Evolutionary conservation across 2,329 filamentous ascomycete genomes (phyloP).

Genomic region (Curvularia sp.): DNA sequence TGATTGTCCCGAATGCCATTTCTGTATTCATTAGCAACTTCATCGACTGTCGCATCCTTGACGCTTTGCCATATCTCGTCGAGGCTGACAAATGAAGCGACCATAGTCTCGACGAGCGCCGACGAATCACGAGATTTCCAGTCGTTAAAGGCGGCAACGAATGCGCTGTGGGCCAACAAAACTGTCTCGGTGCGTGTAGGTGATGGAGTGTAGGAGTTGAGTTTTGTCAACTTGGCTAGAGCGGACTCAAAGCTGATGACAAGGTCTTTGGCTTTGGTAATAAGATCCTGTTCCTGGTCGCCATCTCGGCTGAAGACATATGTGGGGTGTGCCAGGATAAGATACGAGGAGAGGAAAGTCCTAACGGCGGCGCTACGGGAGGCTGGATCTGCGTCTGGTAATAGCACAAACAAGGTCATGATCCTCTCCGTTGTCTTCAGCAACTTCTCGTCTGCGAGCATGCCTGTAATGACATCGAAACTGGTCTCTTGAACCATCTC

Average conservation of each 20-base stretch:
- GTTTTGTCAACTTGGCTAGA: constrained; percentile 68
- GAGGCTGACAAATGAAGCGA: constrained; percentile 84
- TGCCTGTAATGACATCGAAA: constrained; percentile 75
- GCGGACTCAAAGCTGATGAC: constrained; percentile 80
- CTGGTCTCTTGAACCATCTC: constrained; percentile 72
- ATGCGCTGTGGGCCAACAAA: constrained; percentile 74
- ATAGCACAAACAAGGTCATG: constrained; percentile 72
- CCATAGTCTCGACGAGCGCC: constrained; percentile 80
- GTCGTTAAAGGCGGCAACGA: constrained; percentile 79
- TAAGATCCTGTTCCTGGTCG: constrained; percentile 72
- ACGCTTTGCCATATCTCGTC: constrained; percentile 85
- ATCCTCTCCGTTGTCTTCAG: constrained; percentile 71
- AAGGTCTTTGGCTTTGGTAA: constrained; percentile 78
- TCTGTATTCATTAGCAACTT: constrained; percentile 77
- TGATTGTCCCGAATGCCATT: constrained; percentile 84
- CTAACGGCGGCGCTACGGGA: constrained; percentile 72
- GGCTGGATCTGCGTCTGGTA: constrained; percentile 63
- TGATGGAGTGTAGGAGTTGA: constrained; percentile 72
- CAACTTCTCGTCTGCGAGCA: constrained; percentile 72
- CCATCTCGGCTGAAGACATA: constrained; percentile 80
- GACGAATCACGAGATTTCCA: constrained; percentile 85
- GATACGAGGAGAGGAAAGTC: constrained; percentile 79
- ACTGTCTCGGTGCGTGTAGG: constrained; percentile 68
- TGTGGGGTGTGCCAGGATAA: constrained; percentile 80
- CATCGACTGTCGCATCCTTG: constrained; percentile 76